Evolutionary conservation across 768 basidiomycete species (phyloP).

Genomic region (Galerina marginata): DNA sequence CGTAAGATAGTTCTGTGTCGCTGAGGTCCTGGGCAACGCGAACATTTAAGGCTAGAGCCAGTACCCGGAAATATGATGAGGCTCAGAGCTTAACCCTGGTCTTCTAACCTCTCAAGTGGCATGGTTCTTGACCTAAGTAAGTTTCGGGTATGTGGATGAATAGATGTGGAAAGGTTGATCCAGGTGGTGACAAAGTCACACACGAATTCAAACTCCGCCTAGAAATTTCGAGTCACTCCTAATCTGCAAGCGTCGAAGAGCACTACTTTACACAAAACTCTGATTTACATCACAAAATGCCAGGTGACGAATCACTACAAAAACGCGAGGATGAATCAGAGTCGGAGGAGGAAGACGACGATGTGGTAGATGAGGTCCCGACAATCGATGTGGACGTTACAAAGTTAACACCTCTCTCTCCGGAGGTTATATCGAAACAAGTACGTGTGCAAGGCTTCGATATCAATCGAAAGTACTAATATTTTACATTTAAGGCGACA

Average conservation of each 20-base stretch:
- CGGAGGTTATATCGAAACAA: conserved; percentile 91
- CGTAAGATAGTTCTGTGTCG: no score
- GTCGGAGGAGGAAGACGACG: conserved; percentile 69
- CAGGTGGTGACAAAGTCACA: no score
- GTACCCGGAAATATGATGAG: no score
- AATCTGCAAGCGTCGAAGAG: conserved; percentile 9
- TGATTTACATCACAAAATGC: conserved; percentile 46
- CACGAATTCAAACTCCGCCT: conserved; percentile 18
- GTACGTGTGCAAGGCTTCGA: conserved; percentile 45
- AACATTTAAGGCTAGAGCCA: no score
- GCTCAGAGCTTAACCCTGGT: no score
- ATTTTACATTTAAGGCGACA: conserved; percentile 67
- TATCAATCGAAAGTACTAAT: not conserved
- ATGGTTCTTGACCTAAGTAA: no score
- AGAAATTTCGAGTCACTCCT: conserved; percentile 24
- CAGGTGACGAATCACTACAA: conserved; percentile 69
- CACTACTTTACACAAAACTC: conserved; percentile 9
- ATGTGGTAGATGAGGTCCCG: conserved; percentile 55
- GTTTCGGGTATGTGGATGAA: no score
- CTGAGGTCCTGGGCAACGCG: no score
- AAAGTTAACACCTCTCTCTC: conserved; percentile 86
- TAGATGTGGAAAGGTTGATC: no score
- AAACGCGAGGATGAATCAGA: conserved; percentile 73
- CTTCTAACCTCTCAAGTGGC: no score
- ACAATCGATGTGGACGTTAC: conserved; percentile 80